phyloP scores from a whole-genome alignment of 2,329 filamentous ascomycete genomes.

The Cladosporium sp. region DNA sequence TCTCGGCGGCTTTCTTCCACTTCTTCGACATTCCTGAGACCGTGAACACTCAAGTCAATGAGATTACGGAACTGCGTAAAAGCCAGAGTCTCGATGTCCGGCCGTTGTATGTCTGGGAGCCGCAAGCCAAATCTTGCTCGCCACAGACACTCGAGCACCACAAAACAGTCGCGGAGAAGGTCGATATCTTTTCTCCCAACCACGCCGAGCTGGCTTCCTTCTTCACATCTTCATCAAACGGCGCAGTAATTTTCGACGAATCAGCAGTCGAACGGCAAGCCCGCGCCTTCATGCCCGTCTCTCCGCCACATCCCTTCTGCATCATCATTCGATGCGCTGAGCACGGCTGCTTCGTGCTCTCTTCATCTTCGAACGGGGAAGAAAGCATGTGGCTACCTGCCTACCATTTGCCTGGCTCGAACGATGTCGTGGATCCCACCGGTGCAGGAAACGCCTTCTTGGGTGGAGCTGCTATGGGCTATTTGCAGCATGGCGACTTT shows the following conservation, averaged over 20 bases:
- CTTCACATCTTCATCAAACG: slow-evolving; percentile 17
- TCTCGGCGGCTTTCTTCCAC: slow-evolving; percentile 24
- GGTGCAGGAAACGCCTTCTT: slow-evolving; percentile 35
- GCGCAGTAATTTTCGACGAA: slow-evolving; percentile 20
- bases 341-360: slow-evolving; percentile 29
- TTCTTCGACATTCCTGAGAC: slow-evolving; percentile 30
- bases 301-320: slow-evolving; percentile 21
- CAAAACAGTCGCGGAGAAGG: slow-evolving; percentile 11
- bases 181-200: slow-evolving; percentile 35
- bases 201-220: slow-evolving; percentile 31
- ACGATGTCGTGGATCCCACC: slow-evolving; percentile 30
- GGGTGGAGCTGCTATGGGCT: slow-evolving; percentile 31
- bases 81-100: neutral
- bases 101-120: slow-evolving; percentile 33
- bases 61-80: slow-evolving; percentile 13
- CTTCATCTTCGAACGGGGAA: neutral
- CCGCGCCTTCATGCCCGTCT: slow-evolving; percentile 21
- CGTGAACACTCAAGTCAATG: slow-evolving; percentile 21
- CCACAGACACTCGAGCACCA: slow-evolving; percentile 25
- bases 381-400: slow-evolving; percentile 28
- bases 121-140: slow-evolving; percentile 31
- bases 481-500: slow-evolving; percentile 25
- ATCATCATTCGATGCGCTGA: slow-evolving; percentile 29
- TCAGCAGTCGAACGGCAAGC: slow-evolving; percentile 26
- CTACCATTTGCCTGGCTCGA: slow-evolving; percentile 24